These are phyloP conservation scores for Suillus bovinus DNA, from an alignment of 768 basidiomycete genomes.

Conservation along the genomic window DNA sequence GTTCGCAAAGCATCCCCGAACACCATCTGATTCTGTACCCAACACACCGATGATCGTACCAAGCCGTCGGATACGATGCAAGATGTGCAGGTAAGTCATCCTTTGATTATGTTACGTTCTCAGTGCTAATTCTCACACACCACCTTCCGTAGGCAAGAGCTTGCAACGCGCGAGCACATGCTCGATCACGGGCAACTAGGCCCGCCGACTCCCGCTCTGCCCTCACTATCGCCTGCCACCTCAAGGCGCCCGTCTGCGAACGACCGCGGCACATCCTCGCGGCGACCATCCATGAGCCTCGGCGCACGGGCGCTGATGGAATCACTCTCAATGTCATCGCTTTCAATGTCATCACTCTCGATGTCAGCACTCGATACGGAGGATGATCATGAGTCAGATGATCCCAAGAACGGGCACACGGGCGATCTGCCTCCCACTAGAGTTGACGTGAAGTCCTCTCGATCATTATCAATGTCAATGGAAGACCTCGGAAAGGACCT, in stretches of 20 bases:
- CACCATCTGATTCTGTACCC: constrained; percentile 61
- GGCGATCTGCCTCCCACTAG: constrained; percentile 8
- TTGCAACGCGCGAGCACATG: constrained; percentile 93
- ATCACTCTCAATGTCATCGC: constrained; percentile 52
- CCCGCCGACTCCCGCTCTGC: constrained; percentile 57
- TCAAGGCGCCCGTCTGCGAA: constrained; percentile 46
- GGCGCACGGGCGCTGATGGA: constrained; percentile 38
- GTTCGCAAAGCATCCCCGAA: constrained; percentile 73
- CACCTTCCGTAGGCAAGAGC: constrained; percentile 56
- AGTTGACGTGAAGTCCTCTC: constrained; percentile 11
- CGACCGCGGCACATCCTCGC: constrained; percentile 18
- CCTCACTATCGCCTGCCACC: constrained; percentile 43
- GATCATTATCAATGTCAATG: constrained; percentile 29
- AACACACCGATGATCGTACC: constrained; percentile 56
- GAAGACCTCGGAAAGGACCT: constrained; percentile 33
- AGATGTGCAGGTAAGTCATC: constrained; percentile 75
- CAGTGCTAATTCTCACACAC: background rate
- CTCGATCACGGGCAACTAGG: constrained; percentile 84
- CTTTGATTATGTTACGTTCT: background rate
- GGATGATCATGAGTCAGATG: constrained; percentile 34
- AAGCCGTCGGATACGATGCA: constrained; percentile 78
- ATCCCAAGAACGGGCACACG: constrained; percentile 12
- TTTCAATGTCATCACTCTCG: constrained; percentile 55
- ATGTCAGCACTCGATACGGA: constrained; percentile 57
- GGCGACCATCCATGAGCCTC: constrained; percentile 23